Base-by-base conservation (phyloP, 768 basidiomycete species). In the Termitomyces sp. region DNA sequence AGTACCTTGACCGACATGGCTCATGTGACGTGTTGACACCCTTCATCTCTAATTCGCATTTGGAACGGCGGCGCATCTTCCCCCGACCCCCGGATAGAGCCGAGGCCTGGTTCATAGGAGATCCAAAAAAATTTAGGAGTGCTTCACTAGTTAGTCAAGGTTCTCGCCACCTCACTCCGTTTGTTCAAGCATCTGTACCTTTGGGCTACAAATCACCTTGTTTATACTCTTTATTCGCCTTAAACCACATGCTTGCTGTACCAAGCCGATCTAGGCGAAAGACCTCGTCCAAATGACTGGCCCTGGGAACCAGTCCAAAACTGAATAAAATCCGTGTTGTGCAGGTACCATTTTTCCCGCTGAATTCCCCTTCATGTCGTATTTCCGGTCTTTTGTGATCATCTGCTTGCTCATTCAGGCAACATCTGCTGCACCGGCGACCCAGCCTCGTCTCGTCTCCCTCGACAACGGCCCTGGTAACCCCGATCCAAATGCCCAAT, bases 381-480 rank as follows among this genome's bases (percentile, higher is more conserved):
- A 10, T n/a, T 37, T 41, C 35, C 35, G 6, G 19, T 7, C 30
- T 40, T 11, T 50, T 11, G 19, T 43, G 45, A 48, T 55, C n/a
- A 25, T 14, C 32, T 51, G 43, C 27, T 32, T 47, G 21, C 44
- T 63, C 19, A 10, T 42, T 17, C 30, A 37, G 21, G 12, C 32
- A n/a, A 21, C 47, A 12, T 55, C 32, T 23, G 43, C 62, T 7
- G 59, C 57, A 28, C 59, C 62, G 21, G 23, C 52, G 14, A 9
- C 12, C 21, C 46, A 40, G 37, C 37, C 43, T 45, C 49, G 37
- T 9, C 19, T 35, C 8, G 21, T 12, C 49, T 50, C 58, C 11
- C 46, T 42, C 34, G 40, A 49, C 25, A 21, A 27, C n/a, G 41
- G 46, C 37, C 40, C 53, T 46, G 44, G 44, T n/a, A 25, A 25